These are phyloP conservation scores for Fusarium sp. DNA, from an alignment of 2,329 filamentous ascomycete species.

Conservation along the genomic window DNA sequence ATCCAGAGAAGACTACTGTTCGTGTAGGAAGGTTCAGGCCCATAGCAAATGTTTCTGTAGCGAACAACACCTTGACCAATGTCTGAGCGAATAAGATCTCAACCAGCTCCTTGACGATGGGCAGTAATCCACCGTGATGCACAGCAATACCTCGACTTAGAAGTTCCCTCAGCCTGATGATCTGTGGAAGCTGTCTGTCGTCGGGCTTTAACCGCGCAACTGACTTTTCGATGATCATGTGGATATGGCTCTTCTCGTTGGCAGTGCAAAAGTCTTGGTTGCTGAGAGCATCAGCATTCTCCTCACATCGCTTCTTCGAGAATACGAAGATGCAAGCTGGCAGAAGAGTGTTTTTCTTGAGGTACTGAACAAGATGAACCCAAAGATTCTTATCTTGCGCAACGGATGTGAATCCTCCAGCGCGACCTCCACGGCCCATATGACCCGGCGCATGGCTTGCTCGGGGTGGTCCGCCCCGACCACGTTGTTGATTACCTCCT, in stretches of 20 bases:
- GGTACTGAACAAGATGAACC: conserved; percentile 93
- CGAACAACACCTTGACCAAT: conserved; percentile 95
- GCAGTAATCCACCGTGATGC: conserved; percentile 92
- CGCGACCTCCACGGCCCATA: conserved; percentile 88
- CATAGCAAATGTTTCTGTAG: conserved; percentile 99
- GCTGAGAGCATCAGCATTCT: conserved; percentile 94
- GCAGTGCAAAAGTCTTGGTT: conserved; percentile 97
- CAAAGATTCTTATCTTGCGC: conserved; percentile 96
- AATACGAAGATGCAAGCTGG: conserved; percentile 98
- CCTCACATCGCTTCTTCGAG: conserved; percentile 96
- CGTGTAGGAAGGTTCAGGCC: conserved; percentile 94
- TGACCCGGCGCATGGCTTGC: conserved; percentile 79
- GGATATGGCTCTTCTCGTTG: conserved; percentile 93
- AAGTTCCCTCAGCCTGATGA: conserved; percentile 86
- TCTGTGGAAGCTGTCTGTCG: conserved; percentile 91
- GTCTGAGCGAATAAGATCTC: conserved; percentile 97
- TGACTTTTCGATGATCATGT: conserved; percentile 97
- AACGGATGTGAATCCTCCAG: conserved; percentile 86
- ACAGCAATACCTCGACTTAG: conserved; percentile 92
- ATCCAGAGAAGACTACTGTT: conserved; percentile 97
- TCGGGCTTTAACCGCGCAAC: conserved; percentile 91
- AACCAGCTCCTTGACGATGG: conserved; percentile 97
- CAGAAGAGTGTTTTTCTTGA: conserved; percentile 87
- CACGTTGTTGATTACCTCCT: conserved; percentile 63
- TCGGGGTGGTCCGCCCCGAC: conserved; percentile 65